Evolutionary conservation across 1,284 basidiomycete species (phyloP).

Genomic region (Inonotus obliquus): DNA sequence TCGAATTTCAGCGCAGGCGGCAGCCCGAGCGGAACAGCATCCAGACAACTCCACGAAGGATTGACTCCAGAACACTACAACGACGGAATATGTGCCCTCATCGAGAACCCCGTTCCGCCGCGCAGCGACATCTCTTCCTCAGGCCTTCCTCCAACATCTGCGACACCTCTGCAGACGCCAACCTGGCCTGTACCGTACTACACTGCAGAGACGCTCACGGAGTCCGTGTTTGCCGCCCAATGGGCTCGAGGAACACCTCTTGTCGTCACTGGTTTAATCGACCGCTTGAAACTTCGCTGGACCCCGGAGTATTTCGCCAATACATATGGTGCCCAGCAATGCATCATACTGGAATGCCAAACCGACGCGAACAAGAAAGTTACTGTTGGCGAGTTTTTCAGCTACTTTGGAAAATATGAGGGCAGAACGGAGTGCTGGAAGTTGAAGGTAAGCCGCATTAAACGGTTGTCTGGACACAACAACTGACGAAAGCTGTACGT

Average conservation of each 20-base stretch:
- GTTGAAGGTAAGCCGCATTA: constrained; percentile 56
- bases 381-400: constrained; percentile 78
- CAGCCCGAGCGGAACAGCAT: neutral
- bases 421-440: constrained; percentile 64
- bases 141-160: constrained; percentile 9
- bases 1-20: neutral
- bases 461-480: neutral
- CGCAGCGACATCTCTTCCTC: constrained; percentile 1
- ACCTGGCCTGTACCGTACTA: constrained; percentile 44
- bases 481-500: neutral
- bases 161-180: constrained; percentile 30
- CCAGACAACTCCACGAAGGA: neutral
- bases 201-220: constrained; percentile 47
- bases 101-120: constrained; percentile 10
- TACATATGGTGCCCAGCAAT: constrained; percentile 62
- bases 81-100: constrained; percentile 10
- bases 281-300: constrained; percentile 70
- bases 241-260: constrained; percentile 76
- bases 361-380: constrained; percentile 57
- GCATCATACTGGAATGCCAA: constrained; percentile 79
- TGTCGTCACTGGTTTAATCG: constrained; percentile 62
- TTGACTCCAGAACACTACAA: constrained; percentile 7
- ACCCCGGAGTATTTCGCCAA: constrained; percentile 76
- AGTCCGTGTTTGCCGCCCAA: constrained; percentile 58
- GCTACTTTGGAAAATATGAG: constrained; percentile 67